Evolutionary conservation across 2,329 filamentous ascomycete species (phyloP).

Genomic region (Fusarium anguioides): DNA sequence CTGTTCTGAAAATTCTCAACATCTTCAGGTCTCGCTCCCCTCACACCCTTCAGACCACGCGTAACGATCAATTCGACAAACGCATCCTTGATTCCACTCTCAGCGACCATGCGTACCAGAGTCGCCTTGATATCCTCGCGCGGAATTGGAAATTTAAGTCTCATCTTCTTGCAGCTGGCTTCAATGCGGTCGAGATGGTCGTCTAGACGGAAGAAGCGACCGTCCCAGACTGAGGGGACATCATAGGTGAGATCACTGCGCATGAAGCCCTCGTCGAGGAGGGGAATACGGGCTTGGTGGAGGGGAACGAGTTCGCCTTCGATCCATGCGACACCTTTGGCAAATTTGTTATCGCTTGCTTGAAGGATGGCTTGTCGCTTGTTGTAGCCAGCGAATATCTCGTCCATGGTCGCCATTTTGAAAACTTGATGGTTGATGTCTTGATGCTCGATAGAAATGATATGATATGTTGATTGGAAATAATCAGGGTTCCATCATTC

Average conservation of each 20-base stretch:
- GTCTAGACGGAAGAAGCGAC: slow-evolving; percentile 62
- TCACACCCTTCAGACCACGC: slow-evolving; percentile 57
- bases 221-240: slow-evolving; percentile 63
- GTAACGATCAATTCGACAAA: slow-evolving; percentile 64
- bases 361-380: slow-evolving; percentile 43
- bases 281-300: slow-evolving; percentile 59
- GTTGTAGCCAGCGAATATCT: slow-evolving; percentile 54
- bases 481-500: background rate
- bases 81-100: slow-evolving; percentile 60
- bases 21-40: slow-evolving; percentile 48
- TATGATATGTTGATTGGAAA: background rate
- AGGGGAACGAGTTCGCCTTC: slow-evolving; percentile 57
- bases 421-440: background rate
- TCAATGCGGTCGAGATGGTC: slow-evolving; percentile 60
- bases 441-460: background rate
- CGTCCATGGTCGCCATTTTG: slow-evolving; percentile 57
- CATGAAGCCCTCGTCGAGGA: slow-evolving; percentile 63
- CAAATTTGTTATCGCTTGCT: slow-evolving; percentile 10
- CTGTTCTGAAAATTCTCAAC: slow-evolving; percentile 52
- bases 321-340: slow-evolving; percentile 61
- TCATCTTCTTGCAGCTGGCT: slow-evolving; percentile 58
- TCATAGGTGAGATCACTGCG: slow-evolving; percentile 65
- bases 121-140: slow-evolving; percentile 53
- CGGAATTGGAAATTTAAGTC: slow-evolving; percentile 56
- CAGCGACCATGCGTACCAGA: slow-evolving; percentile 57